These are phyloP conservation scores for Durusdinium trenchii DNA, from an alignment of 73 alveolate species.

Conservation along the genomic window DNA sequence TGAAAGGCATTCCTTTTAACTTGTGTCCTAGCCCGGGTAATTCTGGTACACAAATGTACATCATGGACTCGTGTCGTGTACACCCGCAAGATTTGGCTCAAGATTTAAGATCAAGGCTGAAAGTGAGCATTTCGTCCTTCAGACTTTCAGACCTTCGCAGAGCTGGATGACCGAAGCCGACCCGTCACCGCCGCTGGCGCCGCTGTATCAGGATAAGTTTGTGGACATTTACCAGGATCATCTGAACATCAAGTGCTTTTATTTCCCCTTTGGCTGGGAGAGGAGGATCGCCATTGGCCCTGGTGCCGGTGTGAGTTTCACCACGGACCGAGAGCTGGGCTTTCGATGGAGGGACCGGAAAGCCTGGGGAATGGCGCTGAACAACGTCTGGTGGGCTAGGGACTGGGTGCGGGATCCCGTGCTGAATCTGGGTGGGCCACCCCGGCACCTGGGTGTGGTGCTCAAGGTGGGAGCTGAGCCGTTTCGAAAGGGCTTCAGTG, in stretches of 20 bases:
- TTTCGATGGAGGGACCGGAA: background rate
- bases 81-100: no score
- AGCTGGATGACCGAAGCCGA: no score
- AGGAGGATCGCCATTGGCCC: background rate
- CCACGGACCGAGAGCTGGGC: conserved; percentile 44
- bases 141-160: no score
- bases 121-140: no score
- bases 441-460: conserved; percentile 1
- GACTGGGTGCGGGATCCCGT: background rate
- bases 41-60: no score
- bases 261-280: conserved; percentile 19
- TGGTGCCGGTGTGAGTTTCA: background rate
- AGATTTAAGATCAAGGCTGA: no score
- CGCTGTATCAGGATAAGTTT: conserved; percentile 8
- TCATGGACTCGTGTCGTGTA: no score
- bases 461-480: background rate
- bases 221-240: conserved; percentile 31
- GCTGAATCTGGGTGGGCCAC: background rate
- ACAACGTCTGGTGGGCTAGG: conserved; percentile 64
- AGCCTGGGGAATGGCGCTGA: conserved; percentile 46
- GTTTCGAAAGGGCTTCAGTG: conserved; percentile 48
- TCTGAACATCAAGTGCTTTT: conserved; percentile 9
- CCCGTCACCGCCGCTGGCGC: no score
- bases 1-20: background rate
- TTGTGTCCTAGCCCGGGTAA: no score